These are phyloP conservation scores for Coniochaeta ligniaria DNA, from an alignment of 2,329 filamentous ascomycete species.

Conservation along the genomic window DNA sequence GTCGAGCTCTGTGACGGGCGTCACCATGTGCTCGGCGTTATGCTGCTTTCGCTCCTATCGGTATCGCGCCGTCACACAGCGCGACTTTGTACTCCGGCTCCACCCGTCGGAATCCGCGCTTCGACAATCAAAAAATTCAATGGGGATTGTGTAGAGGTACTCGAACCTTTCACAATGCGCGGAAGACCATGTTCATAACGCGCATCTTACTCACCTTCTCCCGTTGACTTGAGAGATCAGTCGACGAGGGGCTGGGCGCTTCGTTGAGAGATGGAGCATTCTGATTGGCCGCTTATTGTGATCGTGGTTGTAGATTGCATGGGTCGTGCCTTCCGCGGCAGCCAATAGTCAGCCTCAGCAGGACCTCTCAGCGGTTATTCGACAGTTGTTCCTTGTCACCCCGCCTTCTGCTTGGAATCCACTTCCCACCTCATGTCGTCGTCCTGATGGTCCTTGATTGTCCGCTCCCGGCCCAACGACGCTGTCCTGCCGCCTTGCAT, in stretches of 20 bases:
- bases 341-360: not conserved
- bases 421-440: not conserved
- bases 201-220: not conserved
- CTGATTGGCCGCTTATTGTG: not conserved
- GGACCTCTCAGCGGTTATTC: constrained; percentile 1
- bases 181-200: not conserved
- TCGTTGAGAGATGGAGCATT: not conserved
- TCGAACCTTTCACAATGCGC: not conserved
- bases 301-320: constrained; percentile 1
- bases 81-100: not conserved
- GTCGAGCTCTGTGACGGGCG: not conserved
- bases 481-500: not conserved
- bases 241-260: constrained; percentile 2
- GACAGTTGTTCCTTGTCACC: not conserved
- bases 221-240: not conserved
- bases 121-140: not conserved
- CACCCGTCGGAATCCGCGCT: constrained; percentile 2
- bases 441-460: not conserved
- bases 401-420: not conserved
- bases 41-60: not conserved
- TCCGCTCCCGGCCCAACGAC: not conserved
- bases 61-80: not conserved
- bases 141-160: constrained; percentile 1
- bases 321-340: not conserved
- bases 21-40: not conserved